Evolutionary conservation across 1,284 basidiomycete species (phyloP).

Genomic region (Moesziomyces antarcticus): DNA sequence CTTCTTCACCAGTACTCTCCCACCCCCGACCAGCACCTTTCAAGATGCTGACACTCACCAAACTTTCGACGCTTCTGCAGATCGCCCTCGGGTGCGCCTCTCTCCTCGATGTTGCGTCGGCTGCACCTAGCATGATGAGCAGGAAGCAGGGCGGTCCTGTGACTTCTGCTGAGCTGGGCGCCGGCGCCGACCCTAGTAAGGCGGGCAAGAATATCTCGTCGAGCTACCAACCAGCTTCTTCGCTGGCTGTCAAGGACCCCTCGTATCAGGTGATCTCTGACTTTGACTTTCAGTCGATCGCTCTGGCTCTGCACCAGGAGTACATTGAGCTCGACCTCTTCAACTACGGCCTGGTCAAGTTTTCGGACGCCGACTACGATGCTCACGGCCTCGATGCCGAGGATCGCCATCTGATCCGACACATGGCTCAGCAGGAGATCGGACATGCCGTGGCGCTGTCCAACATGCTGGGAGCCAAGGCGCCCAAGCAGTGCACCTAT

Average conservation of each 20-base stretch:
- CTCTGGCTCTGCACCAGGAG: conserved; percentile 52
- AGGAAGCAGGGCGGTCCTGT: conserved; percentile 9
- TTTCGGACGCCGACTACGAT: conserved; percentile 52
- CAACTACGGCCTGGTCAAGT: conserved; percentile 54
- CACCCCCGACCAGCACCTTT: neutral
- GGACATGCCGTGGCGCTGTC: conserved; percentile 51
- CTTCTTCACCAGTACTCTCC: neutral
- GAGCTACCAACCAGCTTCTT: conserved; percentile 42
- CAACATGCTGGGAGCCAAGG: conserved; percentile 52
- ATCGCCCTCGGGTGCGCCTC: conserved; percentile 13
- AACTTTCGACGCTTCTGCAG: conserved; percentile 7
- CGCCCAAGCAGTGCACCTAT: conserved; percentile 53
- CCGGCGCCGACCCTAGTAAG: conserved; percentile 26
- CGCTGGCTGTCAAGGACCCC: conserved; percentile 27
- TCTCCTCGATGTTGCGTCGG: conserved; percentile 12
- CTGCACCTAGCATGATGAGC: conserved; percentile 16
- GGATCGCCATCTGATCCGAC: conserved; percentile 43
- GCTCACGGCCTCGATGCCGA: conserved; percentile 44
- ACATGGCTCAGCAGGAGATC: conserved; percentile 58
- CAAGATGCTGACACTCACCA: conserved; percentile 8
- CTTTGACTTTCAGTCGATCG: conserved; percentile 54
- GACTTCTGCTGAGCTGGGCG: conserved; percentile 27
- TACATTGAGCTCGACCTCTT: conserved; percentile 60
- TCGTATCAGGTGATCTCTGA: conserved; percentile 42
- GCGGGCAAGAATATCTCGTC: conserved; percentile 41